Conservation (phyloP, 257 asterid genomes). For the Solanum habrochaites region DNA sequence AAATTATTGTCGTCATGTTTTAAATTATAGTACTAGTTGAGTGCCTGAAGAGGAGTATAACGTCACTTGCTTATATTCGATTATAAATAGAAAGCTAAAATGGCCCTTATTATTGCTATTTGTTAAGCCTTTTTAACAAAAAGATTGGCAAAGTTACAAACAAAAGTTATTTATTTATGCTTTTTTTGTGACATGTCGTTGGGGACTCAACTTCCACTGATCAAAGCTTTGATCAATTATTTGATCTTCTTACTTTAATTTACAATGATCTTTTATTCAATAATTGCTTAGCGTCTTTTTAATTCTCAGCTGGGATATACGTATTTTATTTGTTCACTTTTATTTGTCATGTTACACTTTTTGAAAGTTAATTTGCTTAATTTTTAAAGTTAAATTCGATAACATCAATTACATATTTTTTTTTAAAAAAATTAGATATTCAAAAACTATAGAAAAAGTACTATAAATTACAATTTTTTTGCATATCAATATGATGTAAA, state of each 20-base stretch:
- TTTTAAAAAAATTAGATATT: too few species aligned
- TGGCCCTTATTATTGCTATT: not conserved
- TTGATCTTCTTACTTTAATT: not conserved
- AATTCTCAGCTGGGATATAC: not conserved
- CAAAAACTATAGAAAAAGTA: too few species aligned
- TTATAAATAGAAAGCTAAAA: not conserved
- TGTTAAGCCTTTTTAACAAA: not conserved
- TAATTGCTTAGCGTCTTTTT: not conserved
- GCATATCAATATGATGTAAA: too few species aligned
- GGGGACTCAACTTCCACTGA: not conserved
- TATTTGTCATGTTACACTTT: too few species aligned
- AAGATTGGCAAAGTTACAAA: not conserved
- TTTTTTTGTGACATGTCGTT: not conserved
- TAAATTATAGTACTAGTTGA: not conserved
- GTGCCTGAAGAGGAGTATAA: not conserved
- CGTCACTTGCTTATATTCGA: not conserved
- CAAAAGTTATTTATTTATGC: not conserved
- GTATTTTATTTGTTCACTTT: too few species aligned
- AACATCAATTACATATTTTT: too few species aligned
- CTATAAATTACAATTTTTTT: too few species aligned
- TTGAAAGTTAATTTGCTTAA: rapidly evolving
- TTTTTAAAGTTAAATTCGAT: too few species aligned
- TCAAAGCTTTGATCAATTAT: not conserved
- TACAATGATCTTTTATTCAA: not conserved
- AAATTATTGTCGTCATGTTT: not conserved